Percentiles rank a stretch among this genome's conserved stretches.
Conservation (phyloP, 208 protist genomes). For the Wallacemonas sp. region DNA sequence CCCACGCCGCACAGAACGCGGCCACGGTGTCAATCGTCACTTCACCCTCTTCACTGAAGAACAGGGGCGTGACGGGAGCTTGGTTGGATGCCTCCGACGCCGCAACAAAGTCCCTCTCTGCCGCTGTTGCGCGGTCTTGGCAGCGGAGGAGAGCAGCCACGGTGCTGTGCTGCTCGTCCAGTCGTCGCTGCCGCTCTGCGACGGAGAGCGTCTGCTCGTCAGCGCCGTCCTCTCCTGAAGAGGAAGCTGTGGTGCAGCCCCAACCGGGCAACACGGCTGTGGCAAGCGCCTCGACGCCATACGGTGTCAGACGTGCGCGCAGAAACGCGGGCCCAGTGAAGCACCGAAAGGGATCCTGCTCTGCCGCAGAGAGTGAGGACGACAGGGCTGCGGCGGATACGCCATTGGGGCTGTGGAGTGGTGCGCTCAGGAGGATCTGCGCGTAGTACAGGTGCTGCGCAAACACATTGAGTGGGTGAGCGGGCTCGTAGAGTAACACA, state of each 20-base stretch:
- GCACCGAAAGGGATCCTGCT: conserved; percentile 1
- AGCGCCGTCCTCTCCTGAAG: not conserved
- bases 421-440: conserved; percentile 17
- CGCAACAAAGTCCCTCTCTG: conserved; percentile 5
- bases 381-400: not conserved
- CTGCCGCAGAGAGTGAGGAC: not conserved
- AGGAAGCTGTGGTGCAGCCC: not conserved
- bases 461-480: conserved; percentile 30
- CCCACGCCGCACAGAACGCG: conserved; percentile 24
- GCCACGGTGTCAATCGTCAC: conserved; percentile 1
- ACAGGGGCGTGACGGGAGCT: conserved; percentile 8
- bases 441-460: conserved; percentile 33
- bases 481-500: conserved; percentile 33
- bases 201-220: not conserved
- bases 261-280: conserved; percentile 7
- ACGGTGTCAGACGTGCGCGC: conserved; percentile 16
- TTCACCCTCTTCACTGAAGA: conserved; percentile 10
- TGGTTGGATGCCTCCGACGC: conserved; percentile 4
- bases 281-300: conserved; percentile 18
- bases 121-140: conserved; percentile 29
- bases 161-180: not conserved
- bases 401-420: conserved; percentile 10
- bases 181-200: not conserved
- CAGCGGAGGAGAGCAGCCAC: conserved; percentile 36
- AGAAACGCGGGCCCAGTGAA: conserved; percentile 12